phyloP scores from a whole-genome alignment of 2,329 filamentous ascomycete species.

The Aphanoascus verrucosus region DNA sequence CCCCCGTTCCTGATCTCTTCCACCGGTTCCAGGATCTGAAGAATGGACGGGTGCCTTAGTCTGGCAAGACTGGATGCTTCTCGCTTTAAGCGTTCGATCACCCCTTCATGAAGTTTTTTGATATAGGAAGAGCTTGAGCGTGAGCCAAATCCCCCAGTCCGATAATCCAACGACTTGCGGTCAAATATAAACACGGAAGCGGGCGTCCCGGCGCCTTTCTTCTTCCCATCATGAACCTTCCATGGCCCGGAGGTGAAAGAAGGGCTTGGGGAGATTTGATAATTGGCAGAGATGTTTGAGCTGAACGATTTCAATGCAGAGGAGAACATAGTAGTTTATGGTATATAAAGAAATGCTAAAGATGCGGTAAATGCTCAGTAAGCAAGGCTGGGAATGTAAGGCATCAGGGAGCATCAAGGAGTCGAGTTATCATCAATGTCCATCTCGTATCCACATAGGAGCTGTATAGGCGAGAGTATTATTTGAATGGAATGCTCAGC shows the following conservation, averaged over 20 bases:
- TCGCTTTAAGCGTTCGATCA: slow-evolving; percentile 79
- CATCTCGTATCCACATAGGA: too few species aligned
- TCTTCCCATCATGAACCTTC: slow-evolving; percentile 97
- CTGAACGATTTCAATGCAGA: slow-evolving; percentile 88
- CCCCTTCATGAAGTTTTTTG: slow-evolving; percentile 77
- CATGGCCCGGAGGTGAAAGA: slow-evolving; percentile 81
- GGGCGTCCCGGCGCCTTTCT: slow-evolving; percentile 81
- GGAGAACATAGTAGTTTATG: slow-evolving; percentile 65
- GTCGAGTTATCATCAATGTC: too few species aligned
- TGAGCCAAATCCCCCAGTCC: slow-evolving; percentile 50
- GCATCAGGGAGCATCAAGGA: not conserved
- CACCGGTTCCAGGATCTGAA: slow-evolving; percentile 88
- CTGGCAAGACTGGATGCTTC: slow-evolving; percentile 83
- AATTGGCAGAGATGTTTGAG: slow-evolving; percentile 87
- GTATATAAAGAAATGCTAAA: not conserved
- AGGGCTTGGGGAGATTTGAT: slow-evolving; percentile 64
- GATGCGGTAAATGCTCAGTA: not conserved
- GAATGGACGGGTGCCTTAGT: slow-evolving; percentile 77
- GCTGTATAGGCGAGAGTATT: too few species aligned
- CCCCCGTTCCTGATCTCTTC: slow-evolving; percentile 88
- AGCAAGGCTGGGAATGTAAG: not conserved
- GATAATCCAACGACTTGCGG: slow-evolving; percentile 67
- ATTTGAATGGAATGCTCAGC: too few species aligned
- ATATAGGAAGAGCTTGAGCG: slow-evolving; percentile 55
- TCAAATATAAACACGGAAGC: slow-evolving; percentile 95